Conservation (phyloP, 2,329 filamentous ascomycete species). For the Dothiorella sarmentorum region DNA sequence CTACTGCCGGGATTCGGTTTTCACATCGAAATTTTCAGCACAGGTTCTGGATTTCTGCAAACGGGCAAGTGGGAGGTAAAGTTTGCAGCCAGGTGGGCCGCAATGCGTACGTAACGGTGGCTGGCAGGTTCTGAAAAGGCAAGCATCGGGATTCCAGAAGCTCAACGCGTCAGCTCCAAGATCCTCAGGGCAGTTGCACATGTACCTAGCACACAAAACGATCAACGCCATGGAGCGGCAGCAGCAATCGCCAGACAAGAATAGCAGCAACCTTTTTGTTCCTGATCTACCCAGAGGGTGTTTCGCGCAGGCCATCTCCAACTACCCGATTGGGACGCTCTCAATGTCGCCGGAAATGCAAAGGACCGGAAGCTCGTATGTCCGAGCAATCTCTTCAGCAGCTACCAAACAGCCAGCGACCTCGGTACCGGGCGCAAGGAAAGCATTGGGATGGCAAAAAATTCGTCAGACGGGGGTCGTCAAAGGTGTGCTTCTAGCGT, state of each 20-base stretch:
- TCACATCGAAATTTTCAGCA: background rate
- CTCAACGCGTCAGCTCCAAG: background rate
- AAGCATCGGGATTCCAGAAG: background rate
- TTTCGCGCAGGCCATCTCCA: background rate
- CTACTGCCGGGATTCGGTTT: background rate
- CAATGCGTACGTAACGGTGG: background rate
- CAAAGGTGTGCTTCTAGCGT: constrained; percentile 2
- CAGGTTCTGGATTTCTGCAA: background rate
- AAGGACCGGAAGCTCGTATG: no score
- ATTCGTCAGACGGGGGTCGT: background rate
- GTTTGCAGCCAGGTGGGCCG: background rate
- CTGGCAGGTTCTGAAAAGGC: background rate
- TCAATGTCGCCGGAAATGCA: background rate
- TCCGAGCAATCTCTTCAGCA: no score
- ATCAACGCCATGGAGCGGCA: background rate
- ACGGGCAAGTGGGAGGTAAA: background rate
- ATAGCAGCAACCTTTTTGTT: no score
- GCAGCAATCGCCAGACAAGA: no score
- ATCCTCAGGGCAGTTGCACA: no score
- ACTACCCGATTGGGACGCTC: constrained; percentile 4
- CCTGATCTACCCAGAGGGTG: constrained; percentile 3
- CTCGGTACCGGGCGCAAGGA: background rate
- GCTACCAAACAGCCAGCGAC: background rate
- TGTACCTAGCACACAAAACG: no score
- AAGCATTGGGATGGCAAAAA: background rate